Evolutionary conservation across 2,329 filamentous ascomycete species (phyloP).

Genomic region (Macrophomina tecta): DNA sequence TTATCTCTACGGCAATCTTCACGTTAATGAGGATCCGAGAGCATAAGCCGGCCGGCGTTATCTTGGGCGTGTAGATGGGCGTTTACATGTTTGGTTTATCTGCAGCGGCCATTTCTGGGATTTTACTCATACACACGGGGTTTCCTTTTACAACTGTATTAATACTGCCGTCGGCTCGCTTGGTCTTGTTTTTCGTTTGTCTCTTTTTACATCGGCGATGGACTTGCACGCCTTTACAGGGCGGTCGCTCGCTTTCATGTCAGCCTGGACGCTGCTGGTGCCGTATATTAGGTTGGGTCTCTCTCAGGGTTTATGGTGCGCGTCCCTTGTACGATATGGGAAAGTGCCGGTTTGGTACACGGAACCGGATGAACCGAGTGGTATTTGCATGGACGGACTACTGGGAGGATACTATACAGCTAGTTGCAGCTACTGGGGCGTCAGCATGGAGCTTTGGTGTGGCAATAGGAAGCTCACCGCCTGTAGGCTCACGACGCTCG

Average conservation of each 20-base stretch:
- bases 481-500: constrained; percentile 24
- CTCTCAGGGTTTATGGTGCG: constrained; percentile 20
- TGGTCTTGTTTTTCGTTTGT: constrained; percentile 14
- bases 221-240: constrained; percentile 18
- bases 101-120: constrained; percentile 16
- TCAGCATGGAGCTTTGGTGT: constrained; percentile 14
- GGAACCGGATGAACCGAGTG: constrained; percentile 16
- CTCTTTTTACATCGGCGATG: constrained; percentile 24
- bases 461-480: constrained; percentile 22
- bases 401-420: constrained; percentile 22
- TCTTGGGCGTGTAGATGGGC: constrained; percentile 22
- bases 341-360: constrained; percentile 21
- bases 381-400: constrained; percentile 19
- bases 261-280: constrained; percentile 27
- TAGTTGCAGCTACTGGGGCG: constrained; percentile 22
- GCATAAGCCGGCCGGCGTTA: constrained; percentile 23
- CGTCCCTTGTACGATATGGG: constrained; percentile 26
- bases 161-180: constrained; percentile 20
- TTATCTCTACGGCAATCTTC: constrained; percentile 15
- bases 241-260: constrained; percentile 28
- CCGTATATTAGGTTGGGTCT: constrained; percentile 22
- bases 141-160: constrained; percentile 23
- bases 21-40: constrained; percentile 14
- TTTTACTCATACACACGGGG: not conserved
- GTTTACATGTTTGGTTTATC: constrained; percentile 10